Percentiles rank a stretch among this genome's conserved stretches.
Evolutionary conservation across 768 basidiomycete species (phyloP).

Genomic region (Imleria badia): DNA sequence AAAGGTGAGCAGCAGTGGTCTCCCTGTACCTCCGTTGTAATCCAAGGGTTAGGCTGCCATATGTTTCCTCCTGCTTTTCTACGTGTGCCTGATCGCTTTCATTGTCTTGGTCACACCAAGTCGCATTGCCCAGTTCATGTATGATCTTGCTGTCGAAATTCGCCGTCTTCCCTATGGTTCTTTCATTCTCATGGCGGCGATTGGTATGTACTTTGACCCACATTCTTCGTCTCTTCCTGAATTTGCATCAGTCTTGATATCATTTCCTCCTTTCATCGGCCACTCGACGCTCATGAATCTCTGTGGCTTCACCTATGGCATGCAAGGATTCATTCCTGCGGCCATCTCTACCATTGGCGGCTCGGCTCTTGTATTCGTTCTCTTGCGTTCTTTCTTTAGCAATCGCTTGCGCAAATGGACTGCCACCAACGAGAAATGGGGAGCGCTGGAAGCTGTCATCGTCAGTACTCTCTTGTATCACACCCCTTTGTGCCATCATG

Average conservation of each 20-base stretch:
- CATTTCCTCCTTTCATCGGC: constrained; percentile 35
- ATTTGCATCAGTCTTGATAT: constrained; percentile 23
- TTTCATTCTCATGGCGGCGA: constrained; percentile 49
- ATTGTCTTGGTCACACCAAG: constrained; percentile 58
- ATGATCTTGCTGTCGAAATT: constrained; percentile 64
- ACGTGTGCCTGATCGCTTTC: constrained; percentile 44
- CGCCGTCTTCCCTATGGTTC: constrained; percentile 62
- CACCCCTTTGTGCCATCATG: neutral
- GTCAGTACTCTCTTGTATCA: constrained; percentile 40
- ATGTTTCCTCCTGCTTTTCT: constrained; percentile 58
- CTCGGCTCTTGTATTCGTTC: constrained; percentile 58
- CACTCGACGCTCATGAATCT: constrained; percentile 46
- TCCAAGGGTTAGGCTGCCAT: constrained; percentile 43
- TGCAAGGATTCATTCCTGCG: constrained; percentile 71
- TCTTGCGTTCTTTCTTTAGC: constrained; percentile 59
- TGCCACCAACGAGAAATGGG: constrained; percentile 66
- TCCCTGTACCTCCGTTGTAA: constrained; percentile 9
- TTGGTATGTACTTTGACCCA: constrained; percentile 58
- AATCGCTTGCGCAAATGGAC: constrained; percentile 59
- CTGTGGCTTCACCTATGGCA: constrained; percentile 82
- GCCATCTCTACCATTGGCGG: constrained; percentile 61
- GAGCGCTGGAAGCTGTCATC: constrained; percentile 71
- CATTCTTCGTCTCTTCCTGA: constrained; percentile 45
- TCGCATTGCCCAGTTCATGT: constrained; percentile 66
- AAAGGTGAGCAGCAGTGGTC: constrained; percentile 43